phyloP scores from a whole-genome alignment of 2,329 filamentous ascomycete genomes.

The Mycosphaerella arachidis region DNA sequence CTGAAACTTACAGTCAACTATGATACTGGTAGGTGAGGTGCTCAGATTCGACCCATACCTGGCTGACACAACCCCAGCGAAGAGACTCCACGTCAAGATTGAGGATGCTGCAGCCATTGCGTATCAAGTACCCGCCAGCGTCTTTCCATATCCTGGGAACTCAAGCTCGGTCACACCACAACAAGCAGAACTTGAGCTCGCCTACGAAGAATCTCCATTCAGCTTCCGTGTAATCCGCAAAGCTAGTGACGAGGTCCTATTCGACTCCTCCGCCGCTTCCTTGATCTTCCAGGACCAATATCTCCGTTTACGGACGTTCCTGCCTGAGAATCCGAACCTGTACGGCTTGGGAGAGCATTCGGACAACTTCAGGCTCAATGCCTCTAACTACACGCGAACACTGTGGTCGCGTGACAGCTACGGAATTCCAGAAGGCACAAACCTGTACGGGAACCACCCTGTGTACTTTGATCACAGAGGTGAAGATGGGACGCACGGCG shows the following conservation, averaged over 20 bases:
- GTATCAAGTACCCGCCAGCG: constrained; percentile 68
- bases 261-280: constrained; percentile 28
- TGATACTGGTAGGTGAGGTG: constrained; percentile 9
- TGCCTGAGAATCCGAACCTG: constrained; percentile 64
- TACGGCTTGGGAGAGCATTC: constrained; percentile 77
- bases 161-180: constrained; percentile 25
- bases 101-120: constrained; percentile 63
- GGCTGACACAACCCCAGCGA: constrained; percentile 1
- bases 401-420: constrained; percentile 66
- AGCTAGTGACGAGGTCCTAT: constrained; percentile 26
- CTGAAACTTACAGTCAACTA: constrained; percentile 19
- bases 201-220: constrained; percentile 26
- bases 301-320: constrained; percentile 65
- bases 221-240: constrained; percentile 28
- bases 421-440: constrained; percentile 55
- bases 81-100: constrained; percentile 60
- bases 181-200: constrained; percentile 25
- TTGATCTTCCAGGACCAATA: constrained; percentile 33
- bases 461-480: constrained; percentile 68
- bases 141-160: constrained; percentile 58
- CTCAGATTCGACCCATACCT: too few relatives aligned
- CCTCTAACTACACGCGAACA: constrained; percentile 64
- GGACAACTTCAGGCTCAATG: constrained; percentile 54
- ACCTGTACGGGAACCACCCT: constrained; percentile 69
- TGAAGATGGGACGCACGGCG: constrained; percentile 53